Conservation (phyloP, 1,284 basidiomycete species). For the Vanrija pseudolonga region DNA sequence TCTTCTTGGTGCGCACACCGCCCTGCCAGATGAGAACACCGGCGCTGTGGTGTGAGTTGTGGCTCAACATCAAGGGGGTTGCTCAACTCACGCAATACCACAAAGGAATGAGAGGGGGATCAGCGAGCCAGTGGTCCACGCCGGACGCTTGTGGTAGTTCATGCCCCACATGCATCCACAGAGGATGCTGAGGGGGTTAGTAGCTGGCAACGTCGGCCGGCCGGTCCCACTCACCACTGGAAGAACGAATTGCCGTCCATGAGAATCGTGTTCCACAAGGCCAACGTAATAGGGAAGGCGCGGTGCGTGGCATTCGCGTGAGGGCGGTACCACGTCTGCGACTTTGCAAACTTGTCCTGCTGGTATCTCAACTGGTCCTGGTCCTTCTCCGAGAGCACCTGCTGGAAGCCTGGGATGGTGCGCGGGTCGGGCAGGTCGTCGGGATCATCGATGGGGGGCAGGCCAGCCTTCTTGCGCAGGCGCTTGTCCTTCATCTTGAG, state of each 20-base stretch:
- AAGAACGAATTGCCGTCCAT: conserved; percentile 79
- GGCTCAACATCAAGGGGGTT: too few relatives aligned
- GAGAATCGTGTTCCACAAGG: conserved; percentile 50
- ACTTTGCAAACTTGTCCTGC: conserved; percentile 45
- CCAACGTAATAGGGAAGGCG: conserved; percentile 72
- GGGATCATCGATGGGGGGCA: conserved; percentile 65
- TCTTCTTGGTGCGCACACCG: conserved; percentile 69
- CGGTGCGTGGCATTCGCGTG: conserved; percentile 81
- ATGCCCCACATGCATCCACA: conserved; percentile 81
- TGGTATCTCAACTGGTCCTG: conserved; percentile 64
- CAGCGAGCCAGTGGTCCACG: conserved; percentile 60
- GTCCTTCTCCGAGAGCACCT: conserved; percentile 62
- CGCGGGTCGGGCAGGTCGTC: conserved; percentile 74
- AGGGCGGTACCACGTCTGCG: conserved; percentile 74
- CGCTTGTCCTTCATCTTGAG: conserved; percentile 61
- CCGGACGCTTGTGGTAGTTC: conserved; percentile 49
- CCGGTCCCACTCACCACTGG: conserved; percentile 49
- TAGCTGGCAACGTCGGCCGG: too few relatives aligned
- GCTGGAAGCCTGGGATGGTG: conserved; percentile 69
- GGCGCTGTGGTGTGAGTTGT: conserved; percentile 48
- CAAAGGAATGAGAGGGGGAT: conserved; percentile 75
- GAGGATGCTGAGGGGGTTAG: conserved; percentile 50
- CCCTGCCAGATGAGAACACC: conserved; percentile 75
- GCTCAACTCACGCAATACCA: conserved; percentile 56
- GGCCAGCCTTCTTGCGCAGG: conserved; percentile 58